Percentiles rank a stretch among this genome's conserved stretches.
Conservation (phyloP, 768 basidiomycete species). For the Epithele typhae region DNA sequence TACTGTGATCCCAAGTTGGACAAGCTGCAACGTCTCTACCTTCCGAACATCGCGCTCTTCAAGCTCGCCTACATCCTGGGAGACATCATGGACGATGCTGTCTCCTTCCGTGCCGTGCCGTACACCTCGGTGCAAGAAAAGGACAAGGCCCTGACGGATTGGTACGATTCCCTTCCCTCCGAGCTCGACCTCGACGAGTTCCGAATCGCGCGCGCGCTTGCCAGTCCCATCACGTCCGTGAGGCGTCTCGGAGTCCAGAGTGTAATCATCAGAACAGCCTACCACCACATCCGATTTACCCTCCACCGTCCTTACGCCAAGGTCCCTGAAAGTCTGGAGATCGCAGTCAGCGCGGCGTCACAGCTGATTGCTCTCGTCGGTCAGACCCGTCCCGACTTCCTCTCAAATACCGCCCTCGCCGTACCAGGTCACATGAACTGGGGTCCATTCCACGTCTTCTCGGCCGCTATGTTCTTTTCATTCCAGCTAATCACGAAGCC, state of each 20-base stretch:
- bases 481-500: conserved; percentile 81
- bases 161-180: conserved; percentile 71
- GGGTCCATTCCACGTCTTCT: conserved; percentile 82
- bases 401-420: conserved; percentile 53
- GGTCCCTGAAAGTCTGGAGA: conserved; percentile 49
- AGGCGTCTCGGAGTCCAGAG: conserved; percentile 77
- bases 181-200: conserved; percentile 79
- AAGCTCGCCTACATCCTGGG: conserved; percentile 74
- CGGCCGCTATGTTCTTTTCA: conserved; percentile 89
- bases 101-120: conserved; percentile 68
- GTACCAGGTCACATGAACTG: conserved; percentile 83
- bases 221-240: conserved; percentile 51
- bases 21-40: conserved; percentile 59
- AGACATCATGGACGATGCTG: conserved; percentile 82
- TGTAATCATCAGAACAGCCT: conserved; percentile 73
- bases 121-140: conserved; percentile 71
- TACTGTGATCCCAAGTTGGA: conserved; percentile 61
- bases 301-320: conserved; percentile 74
- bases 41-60: conserved; percentile 72
- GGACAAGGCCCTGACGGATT: conserved; percentile 65
- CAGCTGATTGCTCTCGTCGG: conserved; percentile 74
- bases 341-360: conserved; percentile 72
- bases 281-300: conserved; percentile 80
- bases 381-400: conserved; percentile 72
- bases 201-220: conserved; percentile 66